phyloP scores from a whole-genome alignment of 176 grass and related monocot genomes.

The Triticum aestivum region IWGSC_CS_RefSeq_v2.1 NC_057805.1:434639197-434639696 shows the following conservation, averaged over 20 bases:
- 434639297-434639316: conserved; percentile 90
- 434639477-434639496: conserved; percentile 86
- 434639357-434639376: neutral
- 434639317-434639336: conserved; percentile 87
- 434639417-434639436: neutral
- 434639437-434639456: conserved; percentile 49
- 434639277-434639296: conserved; percentile 89
- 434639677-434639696: neutral
- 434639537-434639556: conserved; percentile 63
- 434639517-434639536: conserved; percentile 38
- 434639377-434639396: neutral
- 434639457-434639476: conserved; percentile 65
- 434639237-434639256: conserved; percentile 93
- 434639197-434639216: conserved; percentile 82
- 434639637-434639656: conserved; percentile 80
- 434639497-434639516: conserved; percentile 68
- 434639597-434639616: conserved; percentile 93
- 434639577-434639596: conserved; percentile 90
- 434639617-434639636: conserved; percentile 84
- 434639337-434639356: conserved; percentile 51
- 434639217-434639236: conserved; percentile 61
- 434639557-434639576: conserved; percentile 79
- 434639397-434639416: neutral
- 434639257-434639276: conserved; percentile 93
- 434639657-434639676: conserved; percentile 44